Percentiles rank a stretch among this genome's conserved stretches.
Evolutionary conservation across 768 basidiomycete genomes (phyloP).

Genomic region (Podaxis carcinomalis): DNA sequence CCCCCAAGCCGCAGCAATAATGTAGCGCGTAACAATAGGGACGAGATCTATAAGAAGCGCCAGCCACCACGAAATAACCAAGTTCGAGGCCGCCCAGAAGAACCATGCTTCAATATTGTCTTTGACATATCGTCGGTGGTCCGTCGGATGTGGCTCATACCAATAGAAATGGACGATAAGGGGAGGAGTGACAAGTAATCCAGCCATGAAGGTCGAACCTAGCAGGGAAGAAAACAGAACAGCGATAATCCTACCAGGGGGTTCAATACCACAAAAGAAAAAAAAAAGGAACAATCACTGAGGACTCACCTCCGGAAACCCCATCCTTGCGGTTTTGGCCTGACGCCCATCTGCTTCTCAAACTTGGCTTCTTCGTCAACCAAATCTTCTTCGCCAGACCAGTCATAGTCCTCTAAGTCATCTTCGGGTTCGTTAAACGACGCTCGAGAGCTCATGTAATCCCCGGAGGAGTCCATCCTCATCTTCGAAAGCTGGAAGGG

Average conservation of each 20-base stretch:
- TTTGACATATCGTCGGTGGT: constrained; percentile 53
- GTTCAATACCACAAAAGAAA: neutral
- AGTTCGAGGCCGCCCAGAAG: constrained; percentile 77
- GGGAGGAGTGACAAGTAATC: constrained; percentile 55
- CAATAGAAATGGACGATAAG: constrained; percentile 67
- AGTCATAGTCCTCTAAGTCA: constrained; percentile 61
- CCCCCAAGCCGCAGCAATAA: constrained; percentile 65
- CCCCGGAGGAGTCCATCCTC: constrained; percentile 25
- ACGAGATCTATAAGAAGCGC: constrained; percentile 69
- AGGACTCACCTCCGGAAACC: constrained; percentile 47
- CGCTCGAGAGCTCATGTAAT: constrained; percentile 24
- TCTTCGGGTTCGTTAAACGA: constrained; percentile 55
- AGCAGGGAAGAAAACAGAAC: constrained; percentile 69
- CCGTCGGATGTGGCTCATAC: constrained; percentile 56
- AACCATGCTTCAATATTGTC: constrained; percentile 75
- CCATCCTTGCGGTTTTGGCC: constrained; percentile 42
- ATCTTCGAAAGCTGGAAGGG: constrained; percentile 14
- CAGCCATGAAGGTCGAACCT: constrained; percentile 65
- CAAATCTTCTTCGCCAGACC: constrained; percentile 77
- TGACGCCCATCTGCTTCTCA: constrained; percentile 52
- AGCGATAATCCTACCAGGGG: constrained; percentile 44
- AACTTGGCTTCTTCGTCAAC: constrained; percentile 67
- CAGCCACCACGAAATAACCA: constrained; percentile 76
- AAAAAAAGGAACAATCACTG: neutral
- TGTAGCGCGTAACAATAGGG: constrained; percentile 47